Conservation (phyloP, 2,329 filamentous ascomycete genomes). For the Cephalotrichum gorgonifer region DNA sequence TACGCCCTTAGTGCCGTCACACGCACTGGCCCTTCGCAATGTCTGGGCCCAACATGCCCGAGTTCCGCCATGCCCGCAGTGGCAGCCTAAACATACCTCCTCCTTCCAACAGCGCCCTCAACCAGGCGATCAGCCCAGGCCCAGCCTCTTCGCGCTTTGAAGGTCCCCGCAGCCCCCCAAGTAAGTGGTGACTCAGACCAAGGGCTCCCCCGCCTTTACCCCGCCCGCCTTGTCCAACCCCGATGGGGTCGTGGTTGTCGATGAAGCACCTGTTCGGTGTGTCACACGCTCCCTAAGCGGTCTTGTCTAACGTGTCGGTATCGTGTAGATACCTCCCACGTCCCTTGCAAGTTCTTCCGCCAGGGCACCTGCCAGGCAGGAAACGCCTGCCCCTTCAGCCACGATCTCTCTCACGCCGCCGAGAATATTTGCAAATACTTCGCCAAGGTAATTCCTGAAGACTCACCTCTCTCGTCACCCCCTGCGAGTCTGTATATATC, state of each 20-base stretch:
- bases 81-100: constrained; percentile 43
- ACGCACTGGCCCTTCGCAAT: constrained; percentile 7
- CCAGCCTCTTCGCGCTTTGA: constrained; percentile 32
- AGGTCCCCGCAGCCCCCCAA: constrained; percentile 52
- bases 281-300: background rate
- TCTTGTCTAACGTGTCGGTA: constrained; percentile 2
- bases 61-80: constrained; percentile 46
- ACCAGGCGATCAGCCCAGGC: constrained; percentile 17
- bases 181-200: constrained; percentile 29
- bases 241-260: background rate
- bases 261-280: background rate
- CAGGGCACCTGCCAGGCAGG: constrained; percentile 95
- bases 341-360: constrained; percentile 98
- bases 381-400: constrained; percentile 90
- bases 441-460: constrained; percentile 73
- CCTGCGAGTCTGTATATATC: constrained; percentile 5
- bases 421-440: constrained; percentile 98
- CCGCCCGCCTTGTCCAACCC: background rate
- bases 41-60: constrained; percentile 28
- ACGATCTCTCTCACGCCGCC: constrained; percentile 74
- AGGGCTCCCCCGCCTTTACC: background rate
- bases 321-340: constrained; percentile 76
- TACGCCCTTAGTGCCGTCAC: background rate
- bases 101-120: constrained; percentile 14
- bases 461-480: constrained; percentile 10